Percentiles rank a stretch among this genome's conserved stretches.
phyloP scores from a whole-genome alignment of 495 filamentous ascomycete species.

The Pseudoneurospora amorphoporcata region DNA sequence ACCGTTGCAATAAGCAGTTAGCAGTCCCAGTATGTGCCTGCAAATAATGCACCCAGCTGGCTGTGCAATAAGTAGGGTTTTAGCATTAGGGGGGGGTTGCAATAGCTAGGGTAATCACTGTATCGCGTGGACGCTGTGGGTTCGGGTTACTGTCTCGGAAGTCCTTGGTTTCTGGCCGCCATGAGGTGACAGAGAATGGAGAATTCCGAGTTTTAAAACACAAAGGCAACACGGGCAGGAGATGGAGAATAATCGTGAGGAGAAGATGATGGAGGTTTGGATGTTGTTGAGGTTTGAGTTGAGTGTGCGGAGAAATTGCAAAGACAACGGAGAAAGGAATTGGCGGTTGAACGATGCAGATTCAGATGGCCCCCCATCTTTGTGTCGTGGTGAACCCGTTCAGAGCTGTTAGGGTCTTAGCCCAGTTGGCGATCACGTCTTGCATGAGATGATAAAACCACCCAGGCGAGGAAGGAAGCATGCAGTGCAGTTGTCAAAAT shows the following conservation, averaged over 20 bases:
- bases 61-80: too few species aligned
- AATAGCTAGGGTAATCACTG: too few species aligned
- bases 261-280: not conserved
- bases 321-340: not conserved
- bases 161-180: not conserved
- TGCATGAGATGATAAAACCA: not conserved
- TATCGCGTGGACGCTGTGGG: not conserved
- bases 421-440: not conserved
- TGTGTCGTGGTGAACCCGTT: rapidly evolving
- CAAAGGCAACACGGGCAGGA: not conserved
- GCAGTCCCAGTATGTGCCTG: too few species aligned
- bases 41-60: too few species aligned
- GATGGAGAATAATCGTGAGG: not conserved
- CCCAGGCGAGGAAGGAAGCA: not conserved
- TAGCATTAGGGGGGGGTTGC: too few species aligned
- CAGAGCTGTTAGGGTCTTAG: not conserved
- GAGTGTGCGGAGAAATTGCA: not conserved
- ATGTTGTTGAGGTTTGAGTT: not conserved
- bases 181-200: not conserved
- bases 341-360: not conserved
- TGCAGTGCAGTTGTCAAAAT: not conserved
- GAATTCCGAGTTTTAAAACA: not conserved
- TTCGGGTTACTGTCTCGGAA: not conserved
- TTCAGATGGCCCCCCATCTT: not conserved
- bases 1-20: too few species aligned